Percentiles rank a stretch among this genome's conserved stretches.
Conservation (phyloP, 1,284 basidiomycete genomes). For the Marasmius fiardii region DNA sequence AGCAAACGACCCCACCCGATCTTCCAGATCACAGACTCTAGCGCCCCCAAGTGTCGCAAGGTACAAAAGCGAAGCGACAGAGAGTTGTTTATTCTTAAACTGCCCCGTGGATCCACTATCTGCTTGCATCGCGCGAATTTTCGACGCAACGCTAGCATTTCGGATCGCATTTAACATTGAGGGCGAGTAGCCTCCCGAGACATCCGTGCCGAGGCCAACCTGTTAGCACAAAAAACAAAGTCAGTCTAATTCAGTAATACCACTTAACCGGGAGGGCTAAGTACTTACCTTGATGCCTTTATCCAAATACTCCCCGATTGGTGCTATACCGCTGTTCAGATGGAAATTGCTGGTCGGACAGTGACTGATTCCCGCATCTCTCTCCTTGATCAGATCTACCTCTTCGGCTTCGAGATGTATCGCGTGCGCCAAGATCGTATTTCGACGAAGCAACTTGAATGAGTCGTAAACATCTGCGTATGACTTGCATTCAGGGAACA, state of each 20-base stretch:
- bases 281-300: slow-evolving; percentile 82
- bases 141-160: slow-evolving; percentile 81
- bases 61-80: slow-evolving; percentile 78
- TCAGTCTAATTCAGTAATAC: not conserved
- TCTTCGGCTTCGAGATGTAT: slow-evolving; percentile 78
- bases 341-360: slow-evolving; percentile 95
- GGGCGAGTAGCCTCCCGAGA: slow-evolving; percentile 84
- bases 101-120: slow-evolving; percentile 12
- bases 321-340: slow-evolving; percentile 80
- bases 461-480: slow-evolving; percentile 85
- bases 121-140: slow-evolving; percentile 56
- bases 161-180: slow-evolving; percentile 85
- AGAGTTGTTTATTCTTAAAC: slow-evolving; percentile 65
- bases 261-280: slow-evolving; percentile 12
- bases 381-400: slow-evolving; percentile 65
- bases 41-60: slow-evolving; percentile 94
- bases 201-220: slow-evolving; percentile 90
- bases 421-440: slow-evolving; percentile 91
- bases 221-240: slow-evolving; percentile 24
- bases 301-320: slow-evolving; percentile 79
- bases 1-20: slow-evolving; percentile 76
- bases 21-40: slow-evolving; percentile 71
- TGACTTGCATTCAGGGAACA: slow-evolving; percentile 59
- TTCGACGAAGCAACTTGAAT: slow-evolving; percentile 70
- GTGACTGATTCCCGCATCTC: slow-evolving; percentile 81